phyloP scores from a whole-genome alignment of 116 monocot genomes.

The Phalaenopsis hybrid region DNA sequence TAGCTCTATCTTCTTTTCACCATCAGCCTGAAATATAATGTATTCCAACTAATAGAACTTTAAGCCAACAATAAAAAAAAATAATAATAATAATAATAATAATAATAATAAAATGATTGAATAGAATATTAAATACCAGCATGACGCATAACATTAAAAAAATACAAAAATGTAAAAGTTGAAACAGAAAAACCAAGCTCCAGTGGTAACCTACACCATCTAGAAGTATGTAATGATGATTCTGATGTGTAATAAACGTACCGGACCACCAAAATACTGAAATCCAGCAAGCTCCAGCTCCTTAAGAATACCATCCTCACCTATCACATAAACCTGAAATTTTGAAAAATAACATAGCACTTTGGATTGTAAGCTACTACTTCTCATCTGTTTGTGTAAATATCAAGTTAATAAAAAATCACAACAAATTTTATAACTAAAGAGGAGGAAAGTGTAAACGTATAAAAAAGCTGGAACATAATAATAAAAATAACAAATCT shows the following conservation, averaged over 20 bases:
- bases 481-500: too few relatives aligned
- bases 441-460: too few relatives aligned
- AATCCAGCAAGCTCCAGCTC: constrained; percentile 95
- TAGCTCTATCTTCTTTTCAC: constrained; percentile 84
- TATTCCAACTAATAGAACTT: neutral
- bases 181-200: neutral
- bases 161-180: neutral
- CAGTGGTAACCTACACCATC: neutral
- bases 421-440: neutral
- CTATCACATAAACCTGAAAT: constrained; percentile 93
- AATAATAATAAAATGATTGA: neutral
- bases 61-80: too few relatives aligned
- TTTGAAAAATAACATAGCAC: neutral
- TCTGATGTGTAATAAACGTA: constrained; percentile 13
- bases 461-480: too few relatives aligned
- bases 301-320: constrained; percentile 92
- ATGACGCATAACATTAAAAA: neutral
- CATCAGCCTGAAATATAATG: constrained; percentile 63
- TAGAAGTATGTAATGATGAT: neutral
- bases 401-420: neutral
- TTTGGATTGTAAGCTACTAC: neutral
- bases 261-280: constrained; percentile 93
- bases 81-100: neutral
- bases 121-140: neutral
- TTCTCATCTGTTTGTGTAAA: neutral